Base-by-base conservation (phyloP, 768 basidiomycete genomes). In the Wakefieldia striispora region DNA sequence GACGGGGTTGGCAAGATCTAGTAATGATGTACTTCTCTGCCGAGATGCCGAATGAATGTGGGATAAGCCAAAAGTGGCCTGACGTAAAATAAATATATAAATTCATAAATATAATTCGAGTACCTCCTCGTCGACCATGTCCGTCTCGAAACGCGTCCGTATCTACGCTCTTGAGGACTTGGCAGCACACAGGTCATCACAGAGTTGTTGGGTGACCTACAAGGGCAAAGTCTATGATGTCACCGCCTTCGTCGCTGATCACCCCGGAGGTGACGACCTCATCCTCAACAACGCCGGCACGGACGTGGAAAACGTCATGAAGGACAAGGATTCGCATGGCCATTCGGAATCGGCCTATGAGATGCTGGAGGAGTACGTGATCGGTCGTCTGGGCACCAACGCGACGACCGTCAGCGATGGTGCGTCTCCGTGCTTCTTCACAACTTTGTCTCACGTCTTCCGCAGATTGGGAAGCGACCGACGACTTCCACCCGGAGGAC, bases 211-310 rank as follows among this genome's bases (percentile, higher is more conserved):
- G 91, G 74, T 98, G 43, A 77, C 87, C 2, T 83, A 82, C 65
- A 75, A 75, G 50, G 86, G 86, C 61, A 88, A 84, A 62, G 91
- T 99, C 20, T 98, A 95, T 75, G 85, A 99, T 64, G 83, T 98
- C 45, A 86, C 95, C 3, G 57, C 60, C 4, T 97, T 98, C 70
- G 70, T 95, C 2, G 61, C 78, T 45, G 94, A 95, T 73, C 94
- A 97, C 65, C 93, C 95, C 11, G 95, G 95, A 55, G 94, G 95
- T 3, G 95, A 98, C 67, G 95, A 97, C 65, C 70, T 93, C 54
- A 81, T 99, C 58, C 70, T 94, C 34, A 72, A 82, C 38, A 78
- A 86, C 68, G 95, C 89, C 5, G 95, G 94, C 35, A 81, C 82
- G 69, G 91, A 97, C 64, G 77, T 98, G 43, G 86, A 78, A 17